Conservation (phyloP, 345 rosid species). For the Litchi chinensis region DNA sequence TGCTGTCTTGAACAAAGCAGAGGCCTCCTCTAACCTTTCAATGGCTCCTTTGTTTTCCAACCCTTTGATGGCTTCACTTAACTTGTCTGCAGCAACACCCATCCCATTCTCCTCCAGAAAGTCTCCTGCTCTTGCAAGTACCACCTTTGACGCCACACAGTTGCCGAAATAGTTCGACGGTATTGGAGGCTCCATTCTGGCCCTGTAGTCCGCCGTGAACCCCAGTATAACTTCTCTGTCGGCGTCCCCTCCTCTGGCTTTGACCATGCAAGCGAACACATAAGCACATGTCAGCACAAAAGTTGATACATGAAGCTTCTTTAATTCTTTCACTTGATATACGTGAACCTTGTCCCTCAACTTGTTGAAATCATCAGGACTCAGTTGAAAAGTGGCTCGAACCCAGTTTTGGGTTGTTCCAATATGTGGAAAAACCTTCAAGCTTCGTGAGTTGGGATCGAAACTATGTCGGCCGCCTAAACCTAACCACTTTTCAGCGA, state of each 20-base stretch:
- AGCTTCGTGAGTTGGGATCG: too few species aligned
- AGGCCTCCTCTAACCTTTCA: background rate
- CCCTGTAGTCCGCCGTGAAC: conserved; percentile 34
- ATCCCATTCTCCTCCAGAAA: background rate
- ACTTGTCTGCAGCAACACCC: background rate
- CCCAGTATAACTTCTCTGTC: conserved; percentile 11
- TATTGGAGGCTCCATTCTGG: conserved; percentile 24
- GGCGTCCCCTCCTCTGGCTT: conserved; percentile 20
- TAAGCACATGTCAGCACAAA: conserved; percentile 31
- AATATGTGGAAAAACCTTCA: too few species aligned
- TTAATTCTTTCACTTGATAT: background rate
- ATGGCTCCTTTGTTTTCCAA: background rate
- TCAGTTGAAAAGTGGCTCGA: background rate
- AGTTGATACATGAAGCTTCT: conserved; percentile 30
- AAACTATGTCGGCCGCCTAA: background rate
- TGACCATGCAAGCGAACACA: conserved; percentile 17
- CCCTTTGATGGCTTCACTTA: background rate
- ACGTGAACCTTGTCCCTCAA: conserved; percentile 12
- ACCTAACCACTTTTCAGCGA: background rate
- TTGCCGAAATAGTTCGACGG: conserved; percentile 39
- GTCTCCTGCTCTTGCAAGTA: background rate
- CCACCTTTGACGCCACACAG: background rate
- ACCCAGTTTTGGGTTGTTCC: background rate
- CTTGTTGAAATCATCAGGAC: conserved; percentile 25
- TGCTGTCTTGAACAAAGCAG: background rate